Evolutionary conservation across 176 grass and related monocot species (phyloP).

Genomic region (Musa troglodytarum): DNA sequence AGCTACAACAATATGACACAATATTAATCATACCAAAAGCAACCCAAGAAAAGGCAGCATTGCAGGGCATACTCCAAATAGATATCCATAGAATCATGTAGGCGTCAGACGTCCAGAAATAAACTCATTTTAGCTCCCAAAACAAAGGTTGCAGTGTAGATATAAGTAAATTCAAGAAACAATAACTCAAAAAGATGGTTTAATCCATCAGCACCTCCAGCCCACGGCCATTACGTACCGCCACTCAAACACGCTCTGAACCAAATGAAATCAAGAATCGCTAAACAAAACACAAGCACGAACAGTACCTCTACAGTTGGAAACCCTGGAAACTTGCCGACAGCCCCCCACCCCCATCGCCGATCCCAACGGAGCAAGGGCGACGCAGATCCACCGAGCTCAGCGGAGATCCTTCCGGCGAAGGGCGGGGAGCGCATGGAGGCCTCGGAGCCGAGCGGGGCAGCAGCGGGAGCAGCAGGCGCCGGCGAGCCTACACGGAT

Average conservation of each 20-base stretch:
- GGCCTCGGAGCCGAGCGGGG: background rate
- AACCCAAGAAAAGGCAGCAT: background rate
- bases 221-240: background rate
- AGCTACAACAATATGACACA: background rate
- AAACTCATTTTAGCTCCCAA: background rate
- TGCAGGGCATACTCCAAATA: background rate
- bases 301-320: slow-evolving; percentile 19
- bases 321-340: background rate
- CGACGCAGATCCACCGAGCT: slow-evolving; percentile 10
- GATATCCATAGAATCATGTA: background rate
- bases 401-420: background rate
- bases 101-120: background rate
- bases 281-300: background rate
- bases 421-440: slow-evolving; percentile 15
- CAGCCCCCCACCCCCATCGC: slow-evolving; percentile 24
- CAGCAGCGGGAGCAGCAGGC: background rate
- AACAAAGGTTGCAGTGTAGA: background rate
- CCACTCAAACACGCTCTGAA: background rate
- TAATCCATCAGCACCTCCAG: background rate
- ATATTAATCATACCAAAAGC: background rate
- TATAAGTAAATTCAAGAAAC: background rate
- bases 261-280: slow-evolving; percentile 1
- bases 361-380: slow-evolving; percentile 4
- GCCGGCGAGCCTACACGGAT: background rate
- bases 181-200: background rate